These are phyloP conservation scores for Plasmodium relictum DNA, from an alignment of 169 alveolate genomes.

Conservation along the genomic window DNA sequence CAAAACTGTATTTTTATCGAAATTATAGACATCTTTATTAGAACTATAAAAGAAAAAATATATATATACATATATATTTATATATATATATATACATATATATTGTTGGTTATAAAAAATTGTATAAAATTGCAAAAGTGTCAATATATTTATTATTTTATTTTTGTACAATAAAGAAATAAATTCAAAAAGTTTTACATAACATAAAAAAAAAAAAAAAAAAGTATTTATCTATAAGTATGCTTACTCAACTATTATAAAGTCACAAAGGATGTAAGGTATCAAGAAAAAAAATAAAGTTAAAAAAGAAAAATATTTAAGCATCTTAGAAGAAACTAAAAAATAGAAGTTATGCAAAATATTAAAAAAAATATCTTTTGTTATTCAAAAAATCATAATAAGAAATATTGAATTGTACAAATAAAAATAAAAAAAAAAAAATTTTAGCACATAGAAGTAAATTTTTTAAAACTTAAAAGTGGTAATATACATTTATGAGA, in stretches of 20 bases:
- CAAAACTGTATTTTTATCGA: conserved; percentile 61
- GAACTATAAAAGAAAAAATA: conserved; percentile 29
- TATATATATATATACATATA: not conserved
- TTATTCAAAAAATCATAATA: conserved; percentile 37
- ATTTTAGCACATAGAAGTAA: too few species aligned
- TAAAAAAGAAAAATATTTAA: conserved; percentile 34
- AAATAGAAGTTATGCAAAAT: conserved; percentile 1
- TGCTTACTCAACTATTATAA: conserved; percentile 71
- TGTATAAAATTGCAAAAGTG: not conserved
- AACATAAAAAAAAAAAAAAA: conserved; percentile 2
- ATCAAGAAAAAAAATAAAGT: conserved; percentile 46
- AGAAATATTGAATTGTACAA: not conserved
- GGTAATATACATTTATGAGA: too few species aligned
- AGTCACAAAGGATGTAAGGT: conserved; percentile 41
- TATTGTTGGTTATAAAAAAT: too few species aligned
- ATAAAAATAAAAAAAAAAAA: too few species aligned
- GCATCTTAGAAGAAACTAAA: conserved; percentile 44
- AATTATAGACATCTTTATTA: conserved; percentile 27
- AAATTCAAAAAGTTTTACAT: not conserved
- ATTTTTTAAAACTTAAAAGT: too few species aligned
- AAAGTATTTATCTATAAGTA: not conserved
- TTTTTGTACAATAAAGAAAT: not conserved
- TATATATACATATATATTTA: not conserved
- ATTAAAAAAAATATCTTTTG: conserved; percentile 16
- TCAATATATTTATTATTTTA: not conserved